Base-by-base conservation (phyloP, 75 land plant species). In the Adiantum capillusveneris region DNA sequence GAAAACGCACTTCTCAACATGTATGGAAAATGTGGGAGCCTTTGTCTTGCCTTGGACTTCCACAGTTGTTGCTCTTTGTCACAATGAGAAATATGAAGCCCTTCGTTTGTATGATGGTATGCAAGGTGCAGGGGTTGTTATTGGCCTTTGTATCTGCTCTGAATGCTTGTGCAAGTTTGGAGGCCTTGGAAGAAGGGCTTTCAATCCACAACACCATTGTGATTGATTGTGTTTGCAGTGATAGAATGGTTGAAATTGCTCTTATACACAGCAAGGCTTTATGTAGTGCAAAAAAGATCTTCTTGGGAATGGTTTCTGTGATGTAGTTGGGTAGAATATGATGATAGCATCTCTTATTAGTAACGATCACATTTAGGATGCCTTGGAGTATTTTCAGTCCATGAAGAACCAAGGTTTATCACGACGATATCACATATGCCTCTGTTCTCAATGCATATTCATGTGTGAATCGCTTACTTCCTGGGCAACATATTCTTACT, bases 321-420 rank as follows among this genome's bases (percentile, higher is more conserved):
- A 77, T 60, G 42, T 43, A 26, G 70, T 76, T 1, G 65, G 75
- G 16, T 76, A 75, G 79, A 71, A 50, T 57, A 59, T 60, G 13
- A 58, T 76, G 31, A 62, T 70, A 55, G 66, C 70, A 13, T 39
- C 59, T 6, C 48, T 63, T 34, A 43, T 65, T 11, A 64, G 50
- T 11, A 56, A 66, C 57, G 75, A 74, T 0, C 56, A 36, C 9
- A 26, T 39, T 6, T 3, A 29, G 17, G 45, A 62, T 21, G 51
- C 68, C 12, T 64, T 61, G 43, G 14, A 37, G 11, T 26, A 24
- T 52, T 60, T 71, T 29, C 41, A 65, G 26, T 65, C 14, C 2
- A 30, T 64, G 63, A 16, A 28, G 31, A 42, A 31, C 36, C 27
- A 31, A 57, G 39, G 20, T 11, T 42, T 22, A 2, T 21, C 59